Conservation (phyloP, 2,329 filamentous ascomycete genomes). For the Xylariaceae sp. region DNA sequence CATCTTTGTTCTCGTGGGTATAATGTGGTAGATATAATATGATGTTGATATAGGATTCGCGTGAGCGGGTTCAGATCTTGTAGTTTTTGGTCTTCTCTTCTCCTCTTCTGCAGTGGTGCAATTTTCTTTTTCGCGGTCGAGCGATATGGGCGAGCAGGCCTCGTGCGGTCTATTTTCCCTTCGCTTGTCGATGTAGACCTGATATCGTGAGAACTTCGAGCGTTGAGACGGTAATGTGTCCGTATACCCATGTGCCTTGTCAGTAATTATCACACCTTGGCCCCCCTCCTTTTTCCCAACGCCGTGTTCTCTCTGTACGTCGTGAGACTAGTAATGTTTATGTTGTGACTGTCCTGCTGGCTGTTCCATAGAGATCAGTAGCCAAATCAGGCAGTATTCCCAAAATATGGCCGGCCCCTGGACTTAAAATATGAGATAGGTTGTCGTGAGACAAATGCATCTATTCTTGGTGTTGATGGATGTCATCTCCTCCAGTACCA, state of each 20-base stretch:
- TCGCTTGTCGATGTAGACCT: not conserved
- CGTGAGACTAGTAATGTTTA: constrained; percentile 18
- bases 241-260: too few relatives aligned
- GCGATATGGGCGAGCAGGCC: constrained; percentile 2
- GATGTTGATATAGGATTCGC: constrained; percentile 22
- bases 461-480: constrained; percentile 6
- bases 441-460: constrained; percentile 20
- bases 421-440: too few relatives aligned
- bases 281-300: not conserved
- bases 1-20: not conserved
- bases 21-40: too few relatives aligned
- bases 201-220: too few relatives aligned
- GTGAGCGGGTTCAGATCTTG: constrained; percentile 30
- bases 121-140: too few relatives aligned
- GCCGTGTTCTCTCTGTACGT: constrained; percentile 4
- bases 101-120: too few relatives aligned
- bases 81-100: too few relatives aligned
- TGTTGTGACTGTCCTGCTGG: constrained; percentile 8
- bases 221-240: too few relatives aligned
- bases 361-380: too few relatives aligned
- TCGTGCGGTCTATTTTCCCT: not conserved
- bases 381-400: too few relatives aligned
- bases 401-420: too few relatives aligned
- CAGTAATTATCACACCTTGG: too few relatives aligned
- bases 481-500: constrained; percentile 1